Base-by-base conservation (phyloP, 108 stramenopile genomes). In the Skeletonema marinoi region DNA sequence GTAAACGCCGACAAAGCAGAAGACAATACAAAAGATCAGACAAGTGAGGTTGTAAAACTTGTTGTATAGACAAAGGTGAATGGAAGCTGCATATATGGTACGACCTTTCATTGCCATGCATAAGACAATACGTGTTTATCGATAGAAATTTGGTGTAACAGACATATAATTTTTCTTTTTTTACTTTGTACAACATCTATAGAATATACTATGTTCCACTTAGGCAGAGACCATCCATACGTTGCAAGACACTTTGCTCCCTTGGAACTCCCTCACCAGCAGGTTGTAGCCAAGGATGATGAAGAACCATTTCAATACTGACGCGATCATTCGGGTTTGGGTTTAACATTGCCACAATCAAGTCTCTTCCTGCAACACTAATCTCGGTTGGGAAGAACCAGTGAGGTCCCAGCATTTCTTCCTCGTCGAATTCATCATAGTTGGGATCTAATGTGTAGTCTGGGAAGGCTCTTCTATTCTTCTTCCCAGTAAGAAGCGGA, bases 271-370 rank as follows among this genome's bases (percentile, higher is more conserved):
- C 39, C 31, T 14, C 29, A 39, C 59, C 35, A 50, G 44, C 54
- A 58, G 64, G 65, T 21, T 36, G 35, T 36, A 95, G 36, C 93
- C 93, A 95, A 21, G 91, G 91, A 65, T 95, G 93, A 29, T 81
- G 74, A 51, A 92, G 59, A 10, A 95, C 93, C 68, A 88, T 81
- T 11, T 87, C 84, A 39, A 95, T 87, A 21, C 85, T 80, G 2
- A 92, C 74, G 32, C 93, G 88, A 61, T 90, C 87, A 50, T 77
- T 73, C 6, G 94, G 81, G 74, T 87, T 73, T 10, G 94, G 94
- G 78, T 96, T 93, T 35, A 96, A 68, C 94, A 96, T 96, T n/a
- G 88, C 88, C 7, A 92, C 88, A 63, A 96, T 96, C 80, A 93
- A 69, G 74, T 96, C 92, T 66, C 91, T 77, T 4, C 90, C 89